phyloP scores from a whole-genome alignment of 2,329 filamentous ascomycete species.

The Colletotrichum spinosum region DNA sequence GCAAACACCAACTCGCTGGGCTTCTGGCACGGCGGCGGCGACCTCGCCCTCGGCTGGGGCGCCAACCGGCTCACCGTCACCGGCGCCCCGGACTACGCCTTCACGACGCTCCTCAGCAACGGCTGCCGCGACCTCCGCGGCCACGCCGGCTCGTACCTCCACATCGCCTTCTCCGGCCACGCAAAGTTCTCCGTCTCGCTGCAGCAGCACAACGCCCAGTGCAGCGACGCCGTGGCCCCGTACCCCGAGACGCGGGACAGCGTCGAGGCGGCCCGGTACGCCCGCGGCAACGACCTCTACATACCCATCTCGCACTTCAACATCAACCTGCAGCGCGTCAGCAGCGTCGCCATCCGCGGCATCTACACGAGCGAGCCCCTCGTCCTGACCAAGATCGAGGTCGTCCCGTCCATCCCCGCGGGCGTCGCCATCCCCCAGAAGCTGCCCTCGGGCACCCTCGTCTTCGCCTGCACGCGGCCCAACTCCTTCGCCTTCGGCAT shows the following conservation, averaged over 20 bases:
- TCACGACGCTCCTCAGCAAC: conserved; percentile 65
- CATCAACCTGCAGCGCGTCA: conserved; percentile 65
- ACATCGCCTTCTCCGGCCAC: conserved; percentile 72
- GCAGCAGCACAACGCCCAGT: conserved; percentile 74
- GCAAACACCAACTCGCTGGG: conserved; percentile 67
- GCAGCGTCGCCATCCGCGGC: conserved; percentile 72
- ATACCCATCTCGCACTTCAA: conserved; percentile 75
- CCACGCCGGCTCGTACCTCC: conserved; percentile 70
- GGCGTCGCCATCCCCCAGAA: conserved; percentile 67
- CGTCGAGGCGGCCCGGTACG: conserved; percentile 72
- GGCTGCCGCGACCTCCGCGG: conserved; percentile 62
- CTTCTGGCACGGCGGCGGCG: conserved; percentile 75
- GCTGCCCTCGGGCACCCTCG: conserved; percentile 68
- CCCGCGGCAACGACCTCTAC: conserved; percentile 67
- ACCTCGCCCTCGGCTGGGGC: conserved; percentile 65
- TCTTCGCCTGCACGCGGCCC: conserved; percentile 73
- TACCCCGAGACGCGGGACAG: conserved; percentile 77
- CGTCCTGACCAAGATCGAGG: conserved; percentile 68
- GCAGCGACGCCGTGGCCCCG: conserved; percentile 65
- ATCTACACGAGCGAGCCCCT: conserved; percentile 68
- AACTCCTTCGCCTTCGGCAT: conserved; percentile 80
- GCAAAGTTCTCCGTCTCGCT: conserved; percentile 73
- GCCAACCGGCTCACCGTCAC: conserved; percentile 60
- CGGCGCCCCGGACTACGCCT: conserved; percentile 63
- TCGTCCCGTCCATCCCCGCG: conserved; percentile 65